Evolutionary conservation across 2,329 filamentous ascomycete species (phyloP), one percentile per base, ranked within the genome.

Genomic region (Pseudogymnoascus sp.): DNA sequence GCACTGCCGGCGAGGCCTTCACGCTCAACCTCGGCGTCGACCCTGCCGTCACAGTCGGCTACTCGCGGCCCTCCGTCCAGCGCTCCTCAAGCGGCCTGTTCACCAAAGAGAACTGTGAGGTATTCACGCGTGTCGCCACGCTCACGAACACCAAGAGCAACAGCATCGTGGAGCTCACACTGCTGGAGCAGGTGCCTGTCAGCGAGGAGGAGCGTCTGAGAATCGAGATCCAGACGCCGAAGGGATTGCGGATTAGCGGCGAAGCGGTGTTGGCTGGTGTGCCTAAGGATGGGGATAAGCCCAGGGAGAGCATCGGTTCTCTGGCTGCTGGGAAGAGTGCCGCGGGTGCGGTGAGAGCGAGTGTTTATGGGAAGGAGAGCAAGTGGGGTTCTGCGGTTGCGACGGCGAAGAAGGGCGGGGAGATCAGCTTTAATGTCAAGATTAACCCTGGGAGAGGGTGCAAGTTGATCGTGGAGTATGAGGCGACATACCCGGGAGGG

Each of bases 181-280:
- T 87, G 26, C 70, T 84, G 2, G 85, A 88, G 65, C 84, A 88
- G 72, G 75, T 87, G 1, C 85, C 84, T 2, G 76, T 87, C n/a
- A 83, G 80, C 21, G 80, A 87, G 70, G 84, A 87, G 62, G 84
- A 86, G 70, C 75, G 78, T 42, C 73, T 88, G 5, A 75, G 76
- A 4, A 78, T 88, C 7, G 78, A 80, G 1, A 70, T 87, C 33
- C 66, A 79, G 15, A 71, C 73, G 17, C 85, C 85, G 0, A 72
- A 72, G 3, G 83, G 82, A 0, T 66, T 88, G 44, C 68, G 68
- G 0, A 66, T 72, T 2, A 77, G 75, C 0, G 78, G 79, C 1
- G 68, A 75, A 1, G 64, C 69, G 1, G 74, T 82, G 2, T 50
- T 68, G 0, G 72, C 76, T 0, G 80, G 79, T 0, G 68, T 67